Percentiles rank a stretch among this genome's conserved stretches.
Evolutionary conservation across 176 grass and related monocot species (phyloP).

Genomic region (Urochloa ruziziensis): DNA sequence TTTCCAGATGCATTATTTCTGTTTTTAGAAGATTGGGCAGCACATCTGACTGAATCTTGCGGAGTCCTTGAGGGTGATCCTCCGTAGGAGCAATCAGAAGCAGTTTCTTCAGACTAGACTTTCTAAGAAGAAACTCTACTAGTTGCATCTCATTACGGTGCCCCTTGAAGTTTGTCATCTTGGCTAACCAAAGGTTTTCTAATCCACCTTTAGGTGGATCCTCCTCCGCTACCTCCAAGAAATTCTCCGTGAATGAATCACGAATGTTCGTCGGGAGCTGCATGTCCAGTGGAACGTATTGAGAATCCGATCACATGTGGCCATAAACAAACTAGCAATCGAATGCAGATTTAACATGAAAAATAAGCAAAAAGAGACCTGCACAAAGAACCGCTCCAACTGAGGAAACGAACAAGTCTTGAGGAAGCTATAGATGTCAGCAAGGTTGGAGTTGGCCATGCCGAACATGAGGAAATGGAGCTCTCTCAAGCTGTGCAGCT

Average conservation of each 20-base stretch:
- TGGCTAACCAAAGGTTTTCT: constrained; percentile 66
- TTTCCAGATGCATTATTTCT: constrained; percentile 45
- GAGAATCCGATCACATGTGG: not conserved
- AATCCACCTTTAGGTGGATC: constrained; percentile 65
- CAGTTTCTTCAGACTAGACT: constrained; percentile 54
- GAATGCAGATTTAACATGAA: constrained; percentile 2
- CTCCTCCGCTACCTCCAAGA: constrained; percentile 62
- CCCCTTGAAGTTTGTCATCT: constrained; percentile 86
- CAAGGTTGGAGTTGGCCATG: constrained; percentile 78
- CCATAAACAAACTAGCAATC: not conserved
- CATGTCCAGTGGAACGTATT: constrained; percentile 19
- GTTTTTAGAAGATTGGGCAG: constrained; percentile 31
- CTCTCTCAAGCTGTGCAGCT: constrained; percentile 58
- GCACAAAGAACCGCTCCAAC: constrained; percentile 74
- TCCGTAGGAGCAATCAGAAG: constrained; percentile 59
- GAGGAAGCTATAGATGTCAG: constrained; percentile 81
- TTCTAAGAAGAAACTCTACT: constrained; percentile 69
- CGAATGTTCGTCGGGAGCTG: constrained; percentile 69
- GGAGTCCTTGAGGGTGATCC: constrained; percentile 41
- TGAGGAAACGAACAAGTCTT: constrained; percentile 56
- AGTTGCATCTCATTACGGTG: constrained; percentile 72
- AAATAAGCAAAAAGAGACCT: constrained; percentile 47
- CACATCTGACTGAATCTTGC: constrained; percentile 38
- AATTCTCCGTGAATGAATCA: constrained; percentile 72
- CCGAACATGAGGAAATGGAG: constrained; percentile 79